These are phyloP conservation scores for Monoraphidium neglectum DNA, from an alignment of 139 green algal species.

Conservation along the genomic window DNA sequence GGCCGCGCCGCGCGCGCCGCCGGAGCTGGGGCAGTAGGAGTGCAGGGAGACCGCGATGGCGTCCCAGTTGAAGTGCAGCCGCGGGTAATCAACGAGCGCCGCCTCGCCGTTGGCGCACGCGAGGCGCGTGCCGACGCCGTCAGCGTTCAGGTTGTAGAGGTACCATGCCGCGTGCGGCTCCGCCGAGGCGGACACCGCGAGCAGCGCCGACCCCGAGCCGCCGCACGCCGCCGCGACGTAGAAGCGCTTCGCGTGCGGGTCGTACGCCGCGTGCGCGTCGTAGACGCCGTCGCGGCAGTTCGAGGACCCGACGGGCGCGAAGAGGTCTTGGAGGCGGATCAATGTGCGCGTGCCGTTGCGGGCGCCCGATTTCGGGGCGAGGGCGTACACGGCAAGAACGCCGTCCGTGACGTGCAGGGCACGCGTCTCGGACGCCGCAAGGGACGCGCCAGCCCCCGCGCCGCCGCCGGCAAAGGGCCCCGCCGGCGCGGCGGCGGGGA, in stretches of 20 bases:
- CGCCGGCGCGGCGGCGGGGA: too few relatives aligned
- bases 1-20: neutral
- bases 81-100: conserved; percentile 20
- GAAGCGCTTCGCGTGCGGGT: conserved; percentile 3
- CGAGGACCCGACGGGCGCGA: too few relatives aligned
- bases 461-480: too few relatives aligned
- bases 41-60: conserved; percentile 16
- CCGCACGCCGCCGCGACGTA: conserved; percentile 16
- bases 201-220: conserved; percentile 13
- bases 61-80: conserved; percentile 12
- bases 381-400: too few relatives aligned
- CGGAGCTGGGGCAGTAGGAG: conserved; percentile 9
- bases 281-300: conserved; percentile 12
- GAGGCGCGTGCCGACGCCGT: conserved; percentile 5
- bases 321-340: too few relatives aligned
- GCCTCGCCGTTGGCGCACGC: neutral
- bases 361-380: too few relatives aligned
- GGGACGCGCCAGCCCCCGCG: too few relatives aligned
- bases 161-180: conserved; percentile 13
- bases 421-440: too few relatives aligned
- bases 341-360: too few relatives aligned
- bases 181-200: neutral
- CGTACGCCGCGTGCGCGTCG: conserved; percentile 14
- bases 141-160: conserved; percentile 16
- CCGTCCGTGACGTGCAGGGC: too few relatives aligned